Percentiles rank a stretch among this genome's conserved stretches.
Conservation (phyloP, 78 protist species). For the Anaeramoeba flamelloides region DNA sequence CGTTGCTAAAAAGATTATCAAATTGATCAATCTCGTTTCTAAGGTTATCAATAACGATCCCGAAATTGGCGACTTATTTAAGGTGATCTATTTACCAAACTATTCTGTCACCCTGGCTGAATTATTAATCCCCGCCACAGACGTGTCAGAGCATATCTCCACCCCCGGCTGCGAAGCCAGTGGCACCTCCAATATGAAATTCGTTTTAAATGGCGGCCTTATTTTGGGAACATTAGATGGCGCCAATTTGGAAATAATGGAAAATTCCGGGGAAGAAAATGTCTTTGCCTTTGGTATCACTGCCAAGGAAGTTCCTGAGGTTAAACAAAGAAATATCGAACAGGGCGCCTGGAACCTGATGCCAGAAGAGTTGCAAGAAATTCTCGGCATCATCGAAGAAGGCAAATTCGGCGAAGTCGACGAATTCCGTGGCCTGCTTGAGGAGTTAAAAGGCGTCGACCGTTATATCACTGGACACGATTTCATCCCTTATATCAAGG, state of each 20-base stretch:
- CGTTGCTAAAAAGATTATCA: slow-evolving; percentile 75
- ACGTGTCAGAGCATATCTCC: slow-evolving; percentile 78
- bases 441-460: too few species aligned
- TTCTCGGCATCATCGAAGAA: slow-evolving; percentile 32
- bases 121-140: slow-evolving; percentile 75
- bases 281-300: slow-evolving; percentile 51
- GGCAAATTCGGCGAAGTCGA: slow-evolving; percentile 39
- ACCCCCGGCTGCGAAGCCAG: slow-evolving; percentile 42
- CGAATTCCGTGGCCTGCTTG: slow-evolving; percentile 26
- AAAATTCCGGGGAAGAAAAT: background rate
- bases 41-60: slow-evolving; percentile 68
- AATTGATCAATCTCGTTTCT: slow-evolving; percentile 61
- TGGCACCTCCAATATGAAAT: slow-evolving; percentile 86
- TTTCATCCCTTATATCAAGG: too few species aligned
- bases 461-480: too few species aligned
- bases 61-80: slow-evolving; percentile 30
- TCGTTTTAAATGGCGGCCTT: slow-evolving; percentile 70
- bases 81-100: slow-evolving; percentile 68
- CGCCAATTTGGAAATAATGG: slow-evolving; percentile 70
- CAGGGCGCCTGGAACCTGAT: too few species aligned
- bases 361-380: slow-evolving; percentile 24
- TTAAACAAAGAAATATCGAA: background rate
- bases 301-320: slow-evolving; percentile 18
- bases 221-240: slow-evolving; percentile 85
- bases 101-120: slow-evolving; percentile 21